These are phyloP conservation scores for Colletotrichum spinosum DNA, from an alignment of 2,329 filamentous ascomycete genomes.

Conservation along the genomic window DNA sequence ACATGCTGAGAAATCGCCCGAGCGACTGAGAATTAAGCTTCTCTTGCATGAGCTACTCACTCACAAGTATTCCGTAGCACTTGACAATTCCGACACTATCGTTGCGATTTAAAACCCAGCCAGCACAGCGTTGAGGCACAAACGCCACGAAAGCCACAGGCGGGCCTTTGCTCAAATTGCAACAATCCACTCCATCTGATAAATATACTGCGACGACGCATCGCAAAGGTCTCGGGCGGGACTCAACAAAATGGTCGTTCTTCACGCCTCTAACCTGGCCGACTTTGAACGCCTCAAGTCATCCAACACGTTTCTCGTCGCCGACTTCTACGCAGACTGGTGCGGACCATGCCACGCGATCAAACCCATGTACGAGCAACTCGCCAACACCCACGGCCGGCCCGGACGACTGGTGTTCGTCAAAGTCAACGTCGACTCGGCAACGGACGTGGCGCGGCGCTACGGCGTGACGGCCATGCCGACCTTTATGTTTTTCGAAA, in stretches of 20 bases:
- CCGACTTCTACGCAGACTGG: constrained; percentile 71
- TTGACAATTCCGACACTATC: too few relatives aligned
- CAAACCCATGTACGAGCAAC: constrained; percentile 63
- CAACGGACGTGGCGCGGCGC: constrained; percentile 60
- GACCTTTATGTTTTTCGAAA: constrained; percentile 70
- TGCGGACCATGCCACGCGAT: constrained; percentile 72
- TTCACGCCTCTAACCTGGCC: constrained; percentile 53
- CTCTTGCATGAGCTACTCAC: too few relatives aligned
- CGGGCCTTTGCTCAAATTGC: not conserved
- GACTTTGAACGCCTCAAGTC: constrained; percentile 63
- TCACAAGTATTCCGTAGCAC: too few relatives aligned
- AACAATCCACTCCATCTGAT: not conserved
- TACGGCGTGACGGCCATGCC: constrained; percentile 68
- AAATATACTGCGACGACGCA: not conserved
- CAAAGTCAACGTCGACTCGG: constrained; percentile 69
- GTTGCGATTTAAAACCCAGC: too few relatives aligned
- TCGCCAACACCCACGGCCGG: constrained; percentile 52
- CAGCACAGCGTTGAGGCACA: too few relatives aligned
- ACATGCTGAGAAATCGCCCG: constrained; percentile 18
- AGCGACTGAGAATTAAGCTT: too few relatives aligned
- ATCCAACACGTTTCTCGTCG: constrained; percentile 61
- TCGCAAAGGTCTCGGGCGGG: too few relatives aligned
- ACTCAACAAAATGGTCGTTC: constrained; percentile 44
- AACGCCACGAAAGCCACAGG: too few relatives aligned
- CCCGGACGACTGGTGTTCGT: constrained; percentile 63